phyloP scores from a whole-genome alignment of 2,329 filamentous ascomycete species.

The Penicillium sp. region DNA sequence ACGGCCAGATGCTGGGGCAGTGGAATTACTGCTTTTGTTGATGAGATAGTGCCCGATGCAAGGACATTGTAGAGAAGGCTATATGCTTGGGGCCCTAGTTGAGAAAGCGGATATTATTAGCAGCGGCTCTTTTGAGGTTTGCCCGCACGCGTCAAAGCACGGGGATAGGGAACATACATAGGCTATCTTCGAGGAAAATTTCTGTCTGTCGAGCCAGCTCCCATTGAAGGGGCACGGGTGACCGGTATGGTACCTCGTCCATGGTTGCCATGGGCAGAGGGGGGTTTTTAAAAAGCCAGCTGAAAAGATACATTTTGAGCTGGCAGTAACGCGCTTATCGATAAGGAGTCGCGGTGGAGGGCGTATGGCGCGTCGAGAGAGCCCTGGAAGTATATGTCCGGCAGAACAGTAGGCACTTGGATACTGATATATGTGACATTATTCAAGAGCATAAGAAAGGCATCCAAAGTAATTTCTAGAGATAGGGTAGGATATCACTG shows the following conservation, averaged over 20 bases:
- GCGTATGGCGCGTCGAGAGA: background rate
- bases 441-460: background rate
- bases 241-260: slow-evolving; percentile 49
- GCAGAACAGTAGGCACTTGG: background rate
- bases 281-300: background rate
- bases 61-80: slow-evolving; percentile 57
- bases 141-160: background rate
- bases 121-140: background rate
- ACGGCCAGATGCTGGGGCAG: slow-evolving; percentile 72
- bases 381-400: background rate
- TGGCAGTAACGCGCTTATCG: slow-evolving; percentile 22
- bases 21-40: slow-evolving; percentile 61
- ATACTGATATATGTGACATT: background rate
- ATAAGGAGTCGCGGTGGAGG: slow-evolving; percentile 17
- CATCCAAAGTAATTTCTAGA: background rate
- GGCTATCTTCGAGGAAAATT: slow-evolving; percentile 70
- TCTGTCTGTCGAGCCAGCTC: slow-evolving; percentile 66
- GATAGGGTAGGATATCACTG: background rate
- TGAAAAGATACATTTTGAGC: slow-evolving; percentile 1
- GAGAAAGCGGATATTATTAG: slow-evolving; percentile 8
- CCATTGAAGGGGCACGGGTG: slow-evolving; percentile 58
- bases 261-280: slow-evolving; percentile 22
- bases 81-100: slow-evolving; percentile 58
- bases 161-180: slow-evolving; percentile 53
- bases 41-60: slow-evolving; percentile 35